Base-by-base conservation (phyloP, 2,329 filamentous ascomycete species). In the Epichloe gansuensis region DNA sequence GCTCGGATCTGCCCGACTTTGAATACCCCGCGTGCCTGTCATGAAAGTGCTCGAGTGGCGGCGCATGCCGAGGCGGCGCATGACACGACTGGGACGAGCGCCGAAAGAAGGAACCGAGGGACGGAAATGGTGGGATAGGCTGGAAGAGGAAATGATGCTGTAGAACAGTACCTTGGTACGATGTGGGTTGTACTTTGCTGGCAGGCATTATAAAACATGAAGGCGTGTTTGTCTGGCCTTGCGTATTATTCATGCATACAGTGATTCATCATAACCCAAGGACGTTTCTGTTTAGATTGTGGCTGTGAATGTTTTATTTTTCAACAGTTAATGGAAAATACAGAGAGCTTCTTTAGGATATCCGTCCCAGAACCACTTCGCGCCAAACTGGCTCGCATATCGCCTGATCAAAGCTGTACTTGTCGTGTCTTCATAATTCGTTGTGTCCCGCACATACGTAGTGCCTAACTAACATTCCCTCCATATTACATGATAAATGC, bases 121-220 rank as follows among this genome's bases (percentile, higher is more conserved):
- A 4, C 54, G 49, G 7, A 39, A 37, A 31, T 69, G 66, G 65
- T 67, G 67, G 63, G 44, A 55, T 11, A 57, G 41, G 12, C 6
- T 69, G 34, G 62, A 61, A 48, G 52, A 58, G n/a, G 63, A 69
- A 41, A 17, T 69, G 55, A 59, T 63, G 53, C 54, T 57, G 43
- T 69, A 64, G 57, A 21, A n/a, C 6, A 28, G 43, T 28, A 3
- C 25, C 6, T 28, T 15, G 15, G 43, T 23, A n/a, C 12, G 13
- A 28, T 31, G 12, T n/a, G 43, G 23, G 6, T 5, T 46, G 5
- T n/a, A 31, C 23, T 34, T 46, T 39, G 12, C 37, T 13, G 15
- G 37, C 13, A 6, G 13, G 5, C 37, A 31, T 31, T 4, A 31
- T 4, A 11, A 11, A 4, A 4, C 31, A 11, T 31, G 31, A 31